Evolutionary conservation across 1,284 basidiomycete genomes (phyloP).

Genomic region (Stereum hirsutum): DNA sequence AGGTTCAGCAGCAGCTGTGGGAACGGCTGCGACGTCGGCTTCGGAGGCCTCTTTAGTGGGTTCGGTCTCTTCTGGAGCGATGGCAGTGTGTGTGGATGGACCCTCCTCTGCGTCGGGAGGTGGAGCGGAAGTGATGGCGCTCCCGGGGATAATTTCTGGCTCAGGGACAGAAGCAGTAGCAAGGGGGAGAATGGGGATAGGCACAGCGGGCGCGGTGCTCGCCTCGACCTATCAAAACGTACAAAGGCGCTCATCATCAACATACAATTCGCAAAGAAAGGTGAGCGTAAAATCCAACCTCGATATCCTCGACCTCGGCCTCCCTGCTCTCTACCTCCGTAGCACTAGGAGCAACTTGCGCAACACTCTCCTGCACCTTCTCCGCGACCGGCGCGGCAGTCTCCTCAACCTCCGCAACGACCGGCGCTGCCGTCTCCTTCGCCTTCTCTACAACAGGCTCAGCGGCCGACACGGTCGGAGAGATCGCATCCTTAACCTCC

Average conservation of each 20-base stretch:
- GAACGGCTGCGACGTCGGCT: not conserved
- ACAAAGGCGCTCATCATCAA: too few relatives aligned
- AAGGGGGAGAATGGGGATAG: conserved; percentile 3
- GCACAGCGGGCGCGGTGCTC: too few relatives aligned
- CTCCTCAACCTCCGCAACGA: not conserved
- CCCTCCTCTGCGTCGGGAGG: not conserved
- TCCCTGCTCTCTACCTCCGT: not conserved
- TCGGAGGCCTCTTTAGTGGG: not conserved
- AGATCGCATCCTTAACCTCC: conserved; percentile 1
- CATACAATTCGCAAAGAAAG: too few relatives aligned
- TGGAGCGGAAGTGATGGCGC: not conserved
- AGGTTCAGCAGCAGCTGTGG: not conserved
- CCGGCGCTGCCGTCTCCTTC: not conserved
- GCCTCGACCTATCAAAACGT: too few relatives aligned
- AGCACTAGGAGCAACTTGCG: not conserved
- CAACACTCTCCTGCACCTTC: too few relatives aligned
- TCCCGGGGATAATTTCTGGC: conserved; percentile 3
- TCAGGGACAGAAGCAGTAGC: not conserved
- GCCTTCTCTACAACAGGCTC: conserved; percentile 5
- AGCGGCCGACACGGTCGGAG: not conserved
- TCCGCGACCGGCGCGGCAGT: conserved; percentile 3
- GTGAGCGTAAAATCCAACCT: too few relatives aligned
- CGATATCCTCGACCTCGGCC: not conserved
- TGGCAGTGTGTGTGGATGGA: conserved; percentile 6
- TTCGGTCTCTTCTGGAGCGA: not conserved